A percentile compares a stretch with the other conserved stretches of the same genome.
phyloP scores from a whole-genome alignment of 345 rosid genomes.

The Linum usitatissimum region DNA sequence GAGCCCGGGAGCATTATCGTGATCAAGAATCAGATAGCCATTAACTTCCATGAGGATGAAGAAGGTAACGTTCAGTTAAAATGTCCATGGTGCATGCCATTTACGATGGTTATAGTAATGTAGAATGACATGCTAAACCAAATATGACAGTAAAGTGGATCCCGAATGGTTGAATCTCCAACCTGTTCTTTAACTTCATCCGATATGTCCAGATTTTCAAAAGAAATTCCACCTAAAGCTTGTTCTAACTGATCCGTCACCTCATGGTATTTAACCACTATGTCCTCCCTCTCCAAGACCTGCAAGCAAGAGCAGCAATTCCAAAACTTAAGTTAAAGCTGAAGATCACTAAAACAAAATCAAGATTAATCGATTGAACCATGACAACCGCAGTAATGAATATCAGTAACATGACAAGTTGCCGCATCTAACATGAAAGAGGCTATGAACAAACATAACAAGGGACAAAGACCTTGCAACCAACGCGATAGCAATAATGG shows the following conservation, averaged over 20 bases:
- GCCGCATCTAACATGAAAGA: too few species aligned
- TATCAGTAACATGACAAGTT: not conserved
- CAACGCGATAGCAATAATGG: conserved; percentile 3
- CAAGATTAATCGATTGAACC: conserved; percentile 2
- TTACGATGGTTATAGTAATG: not conserved
- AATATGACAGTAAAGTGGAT: not conserved
- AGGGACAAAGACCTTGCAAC: conserved; percentile 14
- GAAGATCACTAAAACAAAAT: not conserved
- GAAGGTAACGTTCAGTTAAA: not conserved
- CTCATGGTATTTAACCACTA: conserved; percentile 53
- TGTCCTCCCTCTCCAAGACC: conserved; percentile 78
- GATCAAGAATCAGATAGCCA: not conserved
- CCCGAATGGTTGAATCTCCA: not conserved
- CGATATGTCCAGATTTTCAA: conserved; percentile 68
- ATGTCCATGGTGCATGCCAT: not conserved
- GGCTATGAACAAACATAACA: conserved; percentile 4
- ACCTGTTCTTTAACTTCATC: conserved; percentile 99
- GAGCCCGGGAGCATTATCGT: not conserved
- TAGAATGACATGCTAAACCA: not conserved
- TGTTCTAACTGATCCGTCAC: conserved; percentile 58
- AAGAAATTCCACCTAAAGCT: conserved; percentile 57
- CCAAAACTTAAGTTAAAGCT: not conserved
- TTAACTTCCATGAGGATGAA: not conserved
- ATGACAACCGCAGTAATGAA: not conserved
- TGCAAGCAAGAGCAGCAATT: conserved; percentile 20